Conservation (phyloP, 2,329 filamentous ascomycete species). For the Exophiala oligosperma region DNA sequence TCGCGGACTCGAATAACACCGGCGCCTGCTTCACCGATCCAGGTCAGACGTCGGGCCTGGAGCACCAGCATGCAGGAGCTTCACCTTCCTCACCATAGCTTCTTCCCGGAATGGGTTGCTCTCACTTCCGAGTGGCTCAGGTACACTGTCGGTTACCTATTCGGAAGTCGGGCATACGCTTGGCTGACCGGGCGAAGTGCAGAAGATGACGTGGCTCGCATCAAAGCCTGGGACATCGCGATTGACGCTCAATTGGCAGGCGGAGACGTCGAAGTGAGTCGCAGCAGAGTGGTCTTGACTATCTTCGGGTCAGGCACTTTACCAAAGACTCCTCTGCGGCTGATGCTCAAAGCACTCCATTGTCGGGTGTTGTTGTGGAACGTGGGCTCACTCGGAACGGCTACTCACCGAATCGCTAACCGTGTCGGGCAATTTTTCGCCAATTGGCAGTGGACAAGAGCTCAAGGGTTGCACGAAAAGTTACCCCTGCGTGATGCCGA, state of each 20-base stretch:
- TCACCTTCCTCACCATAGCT: slow-evolving; percentile 84
- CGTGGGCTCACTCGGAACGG: slow-evolving; percentile 64
- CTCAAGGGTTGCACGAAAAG: slow-evolving; percentile 39
- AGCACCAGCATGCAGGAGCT: slow-evolving; percentile 89
- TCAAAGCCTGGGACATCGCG: slow-evolving; percentile 92
- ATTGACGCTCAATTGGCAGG: slow-evolving; percentile 90
- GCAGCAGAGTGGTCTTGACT: slow-evolving; percentile 79
- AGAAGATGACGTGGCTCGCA: slow-evolving; percentile 80
- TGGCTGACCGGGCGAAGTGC: slow-evolving; percentile 75
- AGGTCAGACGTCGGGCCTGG: slow-evolving; percentile 86
- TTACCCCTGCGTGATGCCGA: slow-evolving; percentile 59
- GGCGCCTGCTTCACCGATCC: slow-evolving; percentile 76
- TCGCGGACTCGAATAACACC: slow-evolving; percentile 43
- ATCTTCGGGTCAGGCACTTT: slow-evolving; percentile 85
- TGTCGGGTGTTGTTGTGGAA: slow-evolving; percentile 88
- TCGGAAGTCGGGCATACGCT: slow-evolving; percentile 76
- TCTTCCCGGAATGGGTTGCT: slow-evolving; percentile 80
- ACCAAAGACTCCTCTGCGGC: slow-evolving; percentile 74
- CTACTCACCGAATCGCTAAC: slow-evolving; percentile 65
- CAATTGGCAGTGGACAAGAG: slow-evolving; percentile 70
- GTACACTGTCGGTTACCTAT: slow-evolving; percentile 73
- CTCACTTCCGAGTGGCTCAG: slow-evolving; percentile 78
- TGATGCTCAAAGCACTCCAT: slow-evolving; percentile 92
- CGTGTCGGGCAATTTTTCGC: slow-evolving; percentile 72
- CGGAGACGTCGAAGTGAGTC: slow-evolving; percentile 85